Conservation (phyloP, 768 basidiomycete species). For the Daedaleopsis nitida region DNA sequence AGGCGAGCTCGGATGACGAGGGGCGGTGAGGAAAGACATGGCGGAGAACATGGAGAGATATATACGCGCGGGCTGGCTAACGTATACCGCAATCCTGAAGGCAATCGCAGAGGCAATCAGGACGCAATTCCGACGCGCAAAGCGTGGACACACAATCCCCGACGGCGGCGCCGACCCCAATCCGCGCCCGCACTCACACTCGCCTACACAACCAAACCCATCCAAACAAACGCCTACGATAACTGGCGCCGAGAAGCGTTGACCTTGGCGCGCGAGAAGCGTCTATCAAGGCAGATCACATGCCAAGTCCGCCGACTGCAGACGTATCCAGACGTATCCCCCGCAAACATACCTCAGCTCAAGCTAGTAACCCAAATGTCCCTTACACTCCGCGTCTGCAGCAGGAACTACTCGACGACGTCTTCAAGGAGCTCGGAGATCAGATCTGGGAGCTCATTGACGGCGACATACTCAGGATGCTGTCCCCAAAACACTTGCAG, state of each 20-base stretch:
- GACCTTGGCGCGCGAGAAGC: too few species aligned
- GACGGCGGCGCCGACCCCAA: not conserved
- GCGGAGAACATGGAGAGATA: not conserved
- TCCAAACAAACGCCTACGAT: not conserved
- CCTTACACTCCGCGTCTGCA: too few species aligned
- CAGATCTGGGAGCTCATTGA: too few species aligned
- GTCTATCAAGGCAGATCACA: too few species aligned
- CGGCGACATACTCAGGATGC: too few species aligned
- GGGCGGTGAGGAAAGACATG: constrained; percentile 12
- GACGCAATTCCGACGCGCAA: not conserved
- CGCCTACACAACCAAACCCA: not conserved
- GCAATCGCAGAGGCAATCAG: constrained; percentile 5
- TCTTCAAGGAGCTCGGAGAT: too few species aligned
- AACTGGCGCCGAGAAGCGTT: not conserved
- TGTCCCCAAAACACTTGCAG: too few species aligned
- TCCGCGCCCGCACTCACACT: not conserved
- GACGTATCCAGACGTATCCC: too few species aligned
- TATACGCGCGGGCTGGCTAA: constrained; percentile 1
- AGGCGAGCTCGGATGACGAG: constrained; percentile 1
- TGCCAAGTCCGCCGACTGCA: too few species aligned
- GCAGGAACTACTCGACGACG: too few species aligned
- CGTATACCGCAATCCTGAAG: not conserved
- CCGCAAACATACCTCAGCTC: too few species aligned
- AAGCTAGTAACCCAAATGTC: too few species aligned
- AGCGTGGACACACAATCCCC: not conserved